Evolutionary conservation across 768 basidiomycete genomes (phyloP).

Genomic region (Rhodotorula diobovata): DNA sequence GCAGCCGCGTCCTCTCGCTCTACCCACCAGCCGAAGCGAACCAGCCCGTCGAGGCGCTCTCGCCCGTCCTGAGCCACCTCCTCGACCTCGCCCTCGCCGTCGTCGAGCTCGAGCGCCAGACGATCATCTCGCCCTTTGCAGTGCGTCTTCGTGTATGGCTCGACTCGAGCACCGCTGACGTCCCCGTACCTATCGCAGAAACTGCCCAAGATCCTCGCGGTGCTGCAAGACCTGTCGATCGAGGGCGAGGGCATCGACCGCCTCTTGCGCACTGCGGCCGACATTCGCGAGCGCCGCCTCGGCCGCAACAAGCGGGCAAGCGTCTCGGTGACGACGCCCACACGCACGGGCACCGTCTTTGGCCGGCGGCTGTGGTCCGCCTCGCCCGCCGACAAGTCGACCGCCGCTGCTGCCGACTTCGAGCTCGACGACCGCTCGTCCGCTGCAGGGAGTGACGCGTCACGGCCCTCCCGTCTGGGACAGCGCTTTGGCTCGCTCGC

Average conservation of each 20-base stretch:
- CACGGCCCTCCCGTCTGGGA: not conserved
- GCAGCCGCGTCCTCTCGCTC: slow-evolving; percentile 31
- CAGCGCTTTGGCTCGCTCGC: slow-evolving; percentile 17
- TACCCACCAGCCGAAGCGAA: slow-evolving; percentile 7
- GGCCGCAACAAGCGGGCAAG: slow-evolving; percentile 7
- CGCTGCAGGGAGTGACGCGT: not conserved
- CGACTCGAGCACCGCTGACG: not conserved
- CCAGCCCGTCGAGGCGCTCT: slow-evolving; percentile 11
- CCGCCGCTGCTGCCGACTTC: not conserved
- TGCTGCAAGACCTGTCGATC: slow-evolving; percentile 15
- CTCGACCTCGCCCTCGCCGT: slow-evolving; percentile 35
- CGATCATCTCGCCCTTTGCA: slow-evolving; percentile 25
- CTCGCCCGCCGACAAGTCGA: not conserved
- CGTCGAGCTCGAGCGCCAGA: slow-evolving; percentile 18
- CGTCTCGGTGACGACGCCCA: not conserved
- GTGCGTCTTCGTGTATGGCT: not conserved
- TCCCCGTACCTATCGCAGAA: not conserved
- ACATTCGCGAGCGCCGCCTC: slow-evolving; percentile 29
- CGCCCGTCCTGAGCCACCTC: slow-evolving; percentile 33
- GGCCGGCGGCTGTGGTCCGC: slow-evolving; percentile 11
- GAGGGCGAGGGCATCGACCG: slow-evolving; percentile 28
- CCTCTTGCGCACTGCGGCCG: slow-evolving; percentile 28
- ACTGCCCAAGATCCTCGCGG: slow-evolving; percentile 12
- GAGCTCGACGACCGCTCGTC: slow-evolving; percentile 25
- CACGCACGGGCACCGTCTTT: not conserved